Evolutionary conservation across 176 grass and related monocot genomes (phyloP), one percentile per base, ranked within the genome.

Genomic region (Triticum aestivum): DNA sequence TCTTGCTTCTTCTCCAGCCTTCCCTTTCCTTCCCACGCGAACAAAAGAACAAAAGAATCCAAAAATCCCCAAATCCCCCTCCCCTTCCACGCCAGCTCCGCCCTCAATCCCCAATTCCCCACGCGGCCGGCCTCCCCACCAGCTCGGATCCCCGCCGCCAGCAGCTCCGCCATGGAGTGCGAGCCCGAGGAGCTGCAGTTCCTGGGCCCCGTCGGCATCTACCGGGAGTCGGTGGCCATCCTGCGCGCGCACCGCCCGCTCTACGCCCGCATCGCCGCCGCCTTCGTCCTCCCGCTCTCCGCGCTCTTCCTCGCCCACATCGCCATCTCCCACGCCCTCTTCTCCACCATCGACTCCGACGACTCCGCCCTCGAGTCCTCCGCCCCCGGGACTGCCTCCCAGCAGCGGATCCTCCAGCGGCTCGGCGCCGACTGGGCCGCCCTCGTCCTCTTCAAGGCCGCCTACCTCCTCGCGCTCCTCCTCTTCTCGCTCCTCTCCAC

Each of bases 131-230:
- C 72, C 72, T 29, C 24, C 71, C 15, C 51, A 0, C 73, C 23
- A 54, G 47, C 73, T 77, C 47, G 47, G 73, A 77, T 77, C 73
- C 34, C 73, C 73, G 18, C 68, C 65, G 3, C 4, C 72, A 5
- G 7, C 15, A 33, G 44, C 24, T 20, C 44, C 12, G 76, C 66
- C 47, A 90, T 91, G 85, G 85, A 91, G 70, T 91, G 92, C 87
- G 92, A 97, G 89, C 83, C 92, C 2, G 92, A 97, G 81, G 90
- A 98, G 93, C 92, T 98, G 35, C 97, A 96, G 80, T 98, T 98
- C 92, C 79, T 98, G 20, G 90, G 92, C 11, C 13, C 88, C 1
- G 3, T 68, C 0, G 97, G 88, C 27, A 88, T 96, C 82, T 96
- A 79, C 90, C 61, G 69, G 10, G 89, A 91, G 70, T 70, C 94